Evolutionary conservation across 2,329 filamentous ascomycete genomes (phyloP).

Genomic region (Calonectria leucothoes): DNA sequence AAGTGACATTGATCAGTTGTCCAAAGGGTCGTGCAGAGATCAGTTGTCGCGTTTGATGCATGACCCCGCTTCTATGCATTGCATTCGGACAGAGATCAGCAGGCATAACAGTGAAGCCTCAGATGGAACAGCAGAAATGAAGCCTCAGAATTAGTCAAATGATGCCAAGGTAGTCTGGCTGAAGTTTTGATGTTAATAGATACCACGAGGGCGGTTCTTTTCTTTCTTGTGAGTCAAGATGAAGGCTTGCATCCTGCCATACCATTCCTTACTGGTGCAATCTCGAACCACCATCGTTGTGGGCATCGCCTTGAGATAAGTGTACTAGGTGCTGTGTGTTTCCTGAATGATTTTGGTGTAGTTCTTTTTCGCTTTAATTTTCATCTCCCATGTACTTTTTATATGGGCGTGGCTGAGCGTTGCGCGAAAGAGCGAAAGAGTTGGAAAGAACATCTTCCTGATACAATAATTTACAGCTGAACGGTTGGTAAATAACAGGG

Average conservation of each 20-base stretch:
- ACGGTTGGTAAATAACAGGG: neutral
- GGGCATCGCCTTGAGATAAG: neutral
- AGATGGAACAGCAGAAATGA: neutral
- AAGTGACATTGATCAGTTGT: neutral
- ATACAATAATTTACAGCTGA: neutral
- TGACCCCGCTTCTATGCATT: constrained; percentile 48
- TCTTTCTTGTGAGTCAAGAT: neutral
- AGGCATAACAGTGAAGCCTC: neutral
- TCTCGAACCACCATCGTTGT: neutral
- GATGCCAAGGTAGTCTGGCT: neutral
- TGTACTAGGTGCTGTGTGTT: neutral
- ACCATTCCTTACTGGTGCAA: neutral
- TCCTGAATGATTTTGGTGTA: neutral
- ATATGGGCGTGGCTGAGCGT: neutral
- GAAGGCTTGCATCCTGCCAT: neutral
- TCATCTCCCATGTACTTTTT: neutral
- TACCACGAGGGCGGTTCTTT: neutral
- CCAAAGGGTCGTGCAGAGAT: neutral
- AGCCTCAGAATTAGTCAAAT: neutral
- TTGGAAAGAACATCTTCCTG: no score
- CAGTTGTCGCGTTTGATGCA: constrained; percentile 48
- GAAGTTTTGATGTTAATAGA: neutral
- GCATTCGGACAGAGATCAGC: neutral
- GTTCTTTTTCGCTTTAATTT: neutral
- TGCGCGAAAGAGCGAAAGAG: no score